A percentile compares a stretch with the other conserved stretches of the same genome.
These are phyloP conservation scores for Remersonia thermophila DNA, from an alignment of 2,329 filamentous ascomycete genomes.

Conservation along the genomic window DNA sequence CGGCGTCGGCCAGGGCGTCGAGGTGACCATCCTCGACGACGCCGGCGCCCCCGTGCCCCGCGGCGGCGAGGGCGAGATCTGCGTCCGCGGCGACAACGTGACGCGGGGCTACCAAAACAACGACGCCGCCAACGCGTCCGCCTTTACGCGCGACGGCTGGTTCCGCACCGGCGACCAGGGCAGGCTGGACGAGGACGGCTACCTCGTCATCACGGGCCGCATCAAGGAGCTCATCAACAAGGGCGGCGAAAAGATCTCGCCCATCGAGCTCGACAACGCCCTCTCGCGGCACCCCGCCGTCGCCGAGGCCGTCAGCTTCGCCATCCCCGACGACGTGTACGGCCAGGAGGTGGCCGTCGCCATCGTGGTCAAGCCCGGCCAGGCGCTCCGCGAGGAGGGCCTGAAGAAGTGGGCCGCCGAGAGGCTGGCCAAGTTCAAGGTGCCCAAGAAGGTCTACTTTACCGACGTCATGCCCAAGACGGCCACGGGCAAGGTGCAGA, in stretches of 20 bases:
- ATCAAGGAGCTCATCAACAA: constrained; percentile 93
- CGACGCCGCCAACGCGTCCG: constrained; percentile 57
- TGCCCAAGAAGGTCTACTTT: constrained; percentile 77
- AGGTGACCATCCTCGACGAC: constrained; percentile 64
- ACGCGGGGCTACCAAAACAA: constrained; percentile 83
- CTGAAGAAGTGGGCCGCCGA: constrained; percentile 57
- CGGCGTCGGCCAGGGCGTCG: constrained; percentile 71
- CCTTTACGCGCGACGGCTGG: constrained; percentile 64
- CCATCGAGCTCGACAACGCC: constrained; percentile 78
- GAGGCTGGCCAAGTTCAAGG: constrained; percentile 70
- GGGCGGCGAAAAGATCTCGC: constrained; percentile 79
- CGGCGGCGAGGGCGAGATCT: constrained; percentile 68
- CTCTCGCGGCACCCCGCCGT: constrained; percentile 61
- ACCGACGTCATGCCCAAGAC: constrained; percentile 81
- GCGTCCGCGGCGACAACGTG: constrained; percentile 70
- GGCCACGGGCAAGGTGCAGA: constrained; percentile 81
- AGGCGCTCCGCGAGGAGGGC: constrained; percentile 43
- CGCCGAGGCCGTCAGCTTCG: constrained; percentile 71
- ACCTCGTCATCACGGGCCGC: constrained; percentile 75
- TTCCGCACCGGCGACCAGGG: constrained; percentile 86
- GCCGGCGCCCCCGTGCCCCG: constrained; percentile 55
- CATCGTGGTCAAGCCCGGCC: constrained; percentile 57
- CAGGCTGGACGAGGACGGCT: constrained; percentile 66
- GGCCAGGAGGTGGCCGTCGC: constrained; percentile 73
- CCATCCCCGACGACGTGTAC: constrained; percentile 69